phyloP scores from a whole-genome alignment of 169 alveolate species.

The Eimeria necatrix region DNA sequence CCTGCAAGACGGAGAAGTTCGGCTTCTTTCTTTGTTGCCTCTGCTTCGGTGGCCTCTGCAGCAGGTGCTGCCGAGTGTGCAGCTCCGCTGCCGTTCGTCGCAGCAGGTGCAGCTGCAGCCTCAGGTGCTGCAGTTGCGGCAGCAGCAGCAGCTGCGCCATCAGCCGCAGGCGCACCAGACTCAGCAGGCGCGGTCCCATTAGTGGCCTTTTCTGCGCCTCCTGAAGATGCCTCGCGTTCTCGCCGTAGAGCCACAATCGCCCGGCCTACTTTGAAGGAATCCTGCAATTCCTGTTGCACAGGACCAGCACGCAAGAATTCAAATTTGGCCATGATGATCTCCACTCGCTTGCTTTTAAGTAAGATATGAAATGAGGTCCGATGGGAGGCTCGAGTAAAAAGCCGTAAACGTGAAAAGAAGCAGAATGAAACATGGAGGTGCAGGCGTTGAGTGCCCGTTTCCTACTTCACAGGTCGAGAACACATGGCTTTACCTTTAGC shows the following conservation, averaged over 20 bases:
- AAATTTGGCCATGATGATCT: too few species aligned
- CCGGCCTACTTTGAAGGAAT: conserved; percentile 71
- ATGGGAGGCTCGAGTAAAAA: too few species aligned
- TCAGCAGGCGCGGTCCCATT: neutral
- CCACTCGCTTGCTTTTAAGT: too few species aligned
- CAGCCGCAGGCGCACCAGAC: neutral
- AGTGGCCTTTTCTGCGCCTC: neutral
- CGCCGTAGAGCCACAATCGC: conserved; percentile 77
- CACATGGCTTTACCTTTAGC: too few species aligned
- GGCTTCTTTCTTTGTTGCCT: conserved; percentile 8
- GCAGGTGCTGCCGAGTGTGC: neutral
- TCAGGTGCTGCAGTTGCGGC: conserved; percentile 13
- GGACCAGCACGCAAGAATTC: neutral
- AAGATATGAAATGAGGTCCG: too few species aligned
- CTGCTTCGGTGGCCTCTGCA: neutral
- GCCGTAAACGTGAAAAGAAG: too few species aligned
- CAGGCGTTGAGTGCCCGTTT: too few species aligned
- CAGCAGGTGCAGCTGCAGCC: neutral
- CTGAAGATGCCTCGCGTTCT: conserved; percentile 60
- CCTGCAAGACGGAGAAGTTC: conserved; percentile 17
- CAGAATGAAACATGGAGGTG: too few species aligned
- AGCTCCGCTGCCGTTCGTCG: conserved; percentile 26
- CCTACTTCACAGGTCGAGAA: too few species aligned
- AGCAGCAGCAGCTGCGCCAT: neutral
- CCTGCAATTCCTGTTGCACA: conserved; percentile 73